Evolutionary conservation across 208 protist genomes (phyloP).

Genomic region (Lotmaria passim): DNA sequence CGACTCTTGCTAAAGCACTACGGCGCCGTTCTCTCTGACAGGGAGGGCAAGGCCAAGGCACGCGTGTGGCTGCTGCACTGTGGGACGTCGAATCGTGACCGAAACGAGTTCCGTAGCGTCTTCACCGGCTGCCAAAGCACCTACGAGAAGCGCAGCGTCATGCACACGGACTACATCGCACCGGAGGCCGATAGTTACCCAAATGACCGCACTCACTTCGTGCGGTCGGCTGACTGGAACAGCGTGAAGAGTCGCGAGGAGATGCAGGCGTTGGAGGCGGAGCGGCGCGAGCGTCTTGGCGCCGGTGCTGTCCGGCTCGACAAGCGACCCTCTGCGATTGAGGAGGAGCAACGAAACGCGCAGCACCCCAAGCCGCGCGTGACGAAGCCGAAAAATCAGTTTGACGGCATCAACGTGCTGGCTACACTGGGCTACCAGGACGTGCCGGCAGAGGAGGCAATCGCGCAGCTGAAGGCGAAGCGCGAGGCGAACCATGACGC

Average conservation of each 20-base stretch:
- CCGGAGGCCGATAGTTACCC: slow-evolving; percentile 59
- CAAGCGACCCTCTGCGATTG: slow-evolving; percentile 30
- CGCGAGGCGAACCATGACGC: slow-evolving; percentile 42
- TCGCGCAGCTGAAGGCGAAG: slow-evolving; percentile 58
- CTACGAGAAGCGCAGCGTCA: slow-evolving; percentile 57
- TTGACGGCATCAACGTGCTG: slow-evolving; percentile 78
- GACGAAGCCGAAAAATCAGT: slow-evolving; percentile 88
- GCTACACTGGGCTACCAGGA: slow-evolving; percentile 58
- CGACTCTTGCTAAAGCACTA: slow-evolving; percentile 73
- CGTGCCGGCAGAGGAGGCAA: slow-evolving; percentile 54
- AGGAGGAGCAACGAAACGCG: slow-evolving; percentile 24
- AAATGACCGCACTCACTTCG: slow-evolving; percentile 70
- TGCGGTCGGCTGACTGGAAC: slow-evolving; percentile 69
- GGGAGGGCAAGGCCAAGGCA: slow-evolving; percentile 58
- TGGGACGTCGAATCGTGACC: slow-evolving; percentile 40
- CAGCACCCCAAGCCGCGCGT: slow-evolving; percentile 30
- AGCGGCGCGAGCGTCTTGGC: slow-evolving; percentile 21
- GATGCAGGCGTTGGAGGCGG: slow-evolving; percentile 37
- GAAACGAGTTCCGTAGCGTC: slow-evolving; percentile 74
- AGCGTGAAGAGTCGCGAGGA: slow-evolving; percentile 52
- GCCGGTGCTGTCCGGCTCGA: slow-evolving; percentile 8
- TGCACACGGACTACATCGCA: slow-evolving; percentile 66
- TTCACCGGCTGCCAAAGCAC: slow-evolving; percentile 74
- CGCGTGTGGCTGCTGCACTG: slow-evolving; percentile 69
- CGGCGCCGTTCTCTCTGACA: slow-evolving; percentile 50